Base-by-base conservation (phyloP, 352 stramenopile species). In the Pythium periplocum region DNA sequence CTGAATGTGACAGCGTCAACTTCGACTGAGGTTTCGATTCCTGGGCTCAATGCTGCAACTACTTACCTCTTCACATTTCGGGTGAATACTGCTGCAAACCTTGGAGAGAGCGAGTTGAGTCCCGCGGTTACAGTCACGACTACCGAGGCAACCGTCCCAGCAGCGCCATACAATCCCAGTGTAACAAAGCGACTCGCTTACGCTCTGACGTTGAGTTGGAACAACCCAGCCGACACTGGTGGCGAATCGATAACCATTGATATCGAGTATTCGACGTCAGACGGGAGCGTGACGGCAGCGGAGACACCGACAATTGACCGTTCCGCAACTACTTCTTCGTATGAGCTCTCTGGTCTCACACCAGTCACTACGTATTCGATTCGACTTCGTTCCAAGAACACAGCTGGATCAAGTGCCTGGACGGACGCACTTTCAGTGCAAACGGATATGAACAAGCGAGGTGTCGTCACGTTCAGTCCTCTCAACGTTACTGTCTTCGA, bases 361-460 rank as follows among this genome's bases (percentile, higher is more conserved):
- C 48, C 75, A 4, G 69, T 58, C 2, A 71, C 75, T 8, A 46
- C 52, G 4, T 88, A 88, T 30, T 38, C 41, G 4, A 48, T 83
- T 46, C 64, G 51, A 10, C 39, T 82, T 0, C 60, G 67, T 45
- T 61, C 69, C 12, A 57, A 38, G 39, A 86, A 85, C 17, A 64
- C 56, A 1, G 75, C 71, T 7, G 75, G 75, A 2, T 44, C 38
- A 3, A 75, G 75, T 51, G 34, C 2, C 0, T 88, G 75, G 78
- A 69, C 64, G 31, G 45, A 40, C 1, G 45, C 48, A 0, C 6
- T 78, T 0, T 45, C 47, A 9, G 53, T 52, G 8, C 49, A 69
- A 46, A 88, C 78, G 0, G 75, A 86, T 30, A 55, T 85, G 2
- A 70, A 70, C 4, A 58, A 69, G 39, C 75, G 75, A 11, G 78